A percentile compares a stretch with the other conserved stretches of the same genome.
phyloP scores from a whole-genome alignment of 192 early-diverging fungal genomes.

The Helicostylum pulchrum region DNA sequence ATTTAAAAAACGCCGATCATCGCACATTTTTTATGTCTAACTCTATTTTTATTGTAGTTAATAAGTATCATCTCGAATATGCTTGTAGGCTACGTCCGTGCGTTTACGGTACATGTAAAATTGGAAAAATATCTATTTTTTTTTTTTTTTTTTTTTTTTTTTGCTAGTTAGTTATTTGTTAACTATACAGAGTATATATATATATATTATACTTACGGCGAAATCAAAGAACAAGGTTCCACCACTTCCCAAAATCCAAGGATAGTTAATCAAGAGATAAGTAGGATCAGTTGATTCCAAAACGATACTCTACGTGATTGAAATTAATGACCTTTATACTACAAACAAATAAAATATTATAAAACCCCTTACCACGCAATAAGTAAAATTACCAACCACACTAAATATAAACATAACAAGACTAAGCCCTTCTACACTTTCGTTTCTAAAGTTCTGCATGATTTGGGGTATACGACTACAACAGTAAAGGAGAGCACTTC shows the following conservation, averaged over 20 bases:
- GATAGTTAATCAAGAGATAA: slow-evolving; percentile 67
- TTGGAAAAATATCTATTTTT: slow-evolving; percentile 36
- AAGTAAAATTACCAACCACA: slow-evolving; percentile 74
- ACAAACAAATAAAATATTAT: too few species aligned
- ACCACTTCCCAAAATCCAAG: slow-evolving; percentile 74
- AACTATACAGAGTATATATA: background rate
- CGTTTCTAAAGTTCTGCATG: slow-evolving; percentile 68
- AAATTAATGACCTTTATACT: background rate
- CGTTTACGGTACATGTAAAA: slow-evolving; percentile 29
- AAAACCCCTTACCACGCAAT: slow-evolving; percentile 37
- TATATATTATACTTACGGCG: slow-evolving; percentile 43
- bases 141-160: too few species aligned
- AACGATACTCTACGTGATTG: slow-evolving; percentile 59
- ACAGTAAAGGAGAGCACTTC: slow-evolving; percentile 68
- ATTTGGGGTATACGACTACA: slow-evolving; percentile 80
- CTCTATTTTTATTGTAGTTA: too few species aligned
- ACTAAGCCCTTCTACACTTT: slow-evolving; percentile 74
- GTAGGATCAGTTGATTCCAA: slow-evolving; percentile 62
- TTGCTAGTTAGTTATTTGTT: too few species aligned
- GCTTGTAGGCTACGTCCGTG: background rate
- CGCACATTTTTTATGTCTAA: too few species aligned
- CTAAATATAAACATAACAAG: slow-evolving; percentile 82
- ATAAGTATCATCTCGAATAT: background rate
- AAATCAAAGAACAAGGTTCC: slow-evolving; percentile 77
- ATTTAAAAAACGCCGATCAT: too few species aligned